phyloP scores from a whole-genome alignment of 2,329 filamentous ascomycete species.

The Clarireedia monteithiana region DNA sequence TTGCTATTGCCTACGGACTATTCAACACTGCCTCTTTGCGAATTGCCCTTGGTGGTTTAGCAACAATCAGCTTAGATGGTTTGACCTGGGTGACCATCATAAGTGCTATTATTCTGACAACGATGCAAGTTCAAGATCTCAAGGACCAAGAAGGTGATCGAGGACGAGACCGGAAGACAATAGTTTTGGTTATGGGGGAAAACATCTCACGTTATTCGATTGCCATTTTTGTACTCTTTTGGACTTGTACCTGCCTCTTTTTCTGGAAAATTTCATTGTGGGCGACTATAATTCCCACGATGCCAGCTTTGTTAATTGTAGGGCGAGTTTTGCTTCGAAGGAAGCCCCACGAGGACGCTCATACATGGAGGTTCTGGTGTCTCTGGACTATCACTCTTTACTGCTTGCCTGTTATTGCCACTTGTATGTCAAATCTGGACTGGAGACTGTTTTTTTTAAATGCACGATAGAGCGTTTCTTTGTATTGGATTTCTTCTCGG shows the following conservation, averaged over 20 bases:
- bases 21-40: slow-evolving; percentile 23
- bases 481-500: background rate
- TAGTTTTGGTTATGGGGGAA: slow-evolving; percentile 22
- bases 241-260: slow-evolving; percentile 6
- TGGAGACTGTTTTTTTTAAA: too few species aligned
- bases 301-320: background rate
- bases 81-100: background rate
- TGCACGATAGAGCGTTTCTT: too few species aligned
- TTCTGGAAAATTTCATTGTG: background rate
- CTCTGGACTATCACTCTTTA: slow-evolving; percentile 8
- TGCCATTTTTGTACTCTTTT: slow-evolving; percentile 17
- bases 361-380: slow-evolving; percentile 5
- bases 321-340: background rate
- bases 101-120: slow-evolving; percentile 9
- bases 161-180: slow-evolving; percentile 15
- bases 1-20: slow-evolving; percentile 12
- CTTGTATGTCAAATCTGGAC: too few species aligned
- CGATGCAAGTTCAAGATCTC: slow-evolving; percentile 28
- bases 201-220: slow-evolving; percentile 14
- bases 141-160: slow-evolving; percentile 25
- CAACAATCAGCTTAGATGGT: background rate
- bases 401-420: background rate
- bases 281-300: background rate
- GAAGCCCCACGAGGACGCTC: background rate
- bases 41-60: background rate